Base-by-base conservation (phyloP, 305 asterid genomes). In the Coffea humblotiana region DNA sequence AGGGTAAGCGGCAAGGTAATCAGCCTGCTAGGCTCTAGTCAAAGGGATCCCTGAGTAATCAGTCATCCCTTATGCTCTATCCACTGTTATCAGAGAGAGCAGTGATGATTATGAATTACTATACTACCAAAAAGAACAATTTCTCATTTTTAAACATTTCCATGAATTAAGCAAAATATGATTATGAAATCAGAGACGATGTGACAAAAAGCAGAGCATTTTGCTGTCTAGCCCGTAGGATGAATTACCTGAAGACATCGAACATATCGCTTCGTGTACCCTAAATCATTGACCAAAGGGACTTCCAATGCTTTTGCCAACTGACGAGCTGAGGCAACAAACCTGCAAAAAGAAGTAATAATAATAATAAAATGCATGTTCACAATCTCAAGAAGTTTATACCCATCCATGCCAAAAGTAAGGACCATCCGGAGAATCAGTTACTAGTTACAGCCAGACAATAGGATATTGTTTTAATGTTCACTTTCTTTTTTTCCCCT, bases 281-380 rank as follows among this genome's bases (percentile, higher is more conserved):
- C 99, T 87, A 96, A 89, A 86, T 96, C 99, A 82, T 96, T 96
- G 77, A 96, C 98, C 83, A 94, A 81, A n/a, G 99, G 99, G 43
- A 91, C 95, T 91, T 96, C 99, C 92, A 94, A 86, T 71, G 98
- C 93, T 85, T 96, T 96, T 80, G 97, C 97, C 86, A 96, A 86
- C 81, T 96, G 99, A 79, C 98, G 98, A 82, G 97, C 99, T 76
- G 99, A 94, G 71, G 97, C 88, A 84, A 93, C 94, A 88, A 94
- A 88, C 98, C 98, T 94, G 81, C 66, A 79, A 79, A 61, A 72
- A 8, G 14, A 40, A 40, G 3, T 40, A 40, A 40, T 32, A 47
- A 74, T 13, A 19, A 74, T n/a, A 74, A 74, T n/a, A 56, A 29
- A 23, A 2, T 60, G 32, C 69, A 45, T 25, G 0, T 56, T 35